A percentile compares a stretch with the other conserved stretches of the same genome.
phyloP scores from a whole-genome alignment of 768 basidiomycete species.

The Ramaria rubella region DNA sequence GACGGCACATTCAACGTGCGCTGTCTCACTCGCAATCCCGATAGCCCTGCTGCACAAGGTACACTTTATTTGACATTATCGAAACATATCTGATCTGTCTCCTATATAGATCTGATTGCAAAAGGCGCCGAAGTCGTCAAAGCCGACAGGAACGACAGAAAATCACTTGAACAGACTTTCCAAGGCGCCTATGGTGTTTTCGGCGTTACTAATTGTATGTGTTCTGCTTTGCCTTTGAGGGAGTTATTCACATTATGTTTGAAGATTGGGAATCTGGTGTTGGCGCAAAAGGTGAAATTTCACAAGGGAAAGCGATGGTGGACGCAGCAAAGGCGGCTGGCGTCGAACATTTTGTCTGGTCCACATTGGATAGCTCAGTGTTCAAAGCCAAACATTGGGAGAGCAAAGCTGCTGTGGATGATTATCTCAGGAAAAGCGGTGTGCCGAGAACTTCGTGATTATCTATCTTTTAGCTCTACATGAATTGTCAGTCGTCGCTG shows the following conservation, averaged over 20 bases:
- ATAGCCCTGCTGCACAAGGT: slow-evolving; percentile 21
- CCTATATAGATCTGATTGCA: too few species aligned
- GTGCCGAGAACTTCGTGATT: slow-evolving; percentile 22
- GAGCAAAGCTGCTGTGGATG: slow-evolving; percentile 23
- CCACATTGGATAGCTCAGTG: slow-evolving; percentile 12
- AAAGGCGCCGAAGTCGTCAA: slow-evolving; percentile 14
- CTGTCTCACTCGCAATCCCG: slow-evolving; percentile 27
- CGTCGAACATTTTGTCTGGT: slow-evolving; percentile 20
- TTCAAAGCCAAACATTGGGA: slow-evolving; percentile 18
- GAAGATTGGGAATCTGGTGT: background rate
- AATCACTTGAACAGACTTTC: slow-evolving; percentile 12
- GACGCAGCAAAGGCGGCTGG: slow-evolving; percentile 23
- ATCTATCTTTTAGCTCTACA: background rate
- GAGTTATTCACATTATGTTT: background rate
- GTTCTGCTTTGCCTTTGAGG: background rate
- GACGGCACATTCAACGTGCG: too few species aligned
- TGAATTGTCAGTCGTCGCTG: background rate
- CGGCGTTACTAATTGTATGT: slow-evolving; percentile 12
- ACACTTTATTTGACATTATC: too few species aligned
- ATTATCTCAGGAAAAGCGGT: slow-evolving; percentile 19
- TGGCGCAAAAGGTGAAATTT: slow-evolving; percentile 9
- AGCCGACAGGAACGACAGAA: slow-evolving; percentile 10
- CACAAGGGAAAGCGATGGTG: slow-evolving; percentile 20
- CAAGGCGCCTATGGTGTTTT: slow-evolving; percentile 17
- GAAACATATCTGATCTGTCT: too few species aligned